Base-by-base conservation (phyloP, 129 eudicot species). In the Ambrosia trifida region DNA sequence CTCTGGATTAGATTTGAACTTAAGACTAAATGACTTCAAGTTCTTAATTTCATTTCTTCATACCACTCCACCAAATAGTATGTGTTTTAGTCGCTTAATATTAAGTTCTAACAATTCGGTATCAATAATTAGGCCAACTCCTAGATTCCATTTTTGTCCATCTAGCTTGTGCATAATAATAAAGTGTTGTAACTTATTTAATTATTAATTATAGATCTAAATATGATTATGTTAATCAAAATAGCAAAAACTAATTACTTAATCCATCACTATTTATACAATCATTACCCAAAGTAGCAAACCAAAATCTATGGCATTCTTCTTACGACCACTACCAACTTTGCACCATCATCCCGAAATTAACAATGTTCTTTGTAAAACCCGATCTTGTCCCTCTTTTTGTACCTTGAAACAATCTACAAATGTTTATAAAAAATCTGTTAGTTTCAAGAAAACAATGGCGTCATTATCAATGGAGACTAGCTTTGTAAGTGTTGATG, bases 381-480 rank as follows among this genome's bases (percentile, higher is more conserved):
- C 32, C 71, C 30, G 56, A 18, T 12, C 2, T 6, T 10, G 3
- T 68, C 61, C 75, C 30, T 9, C 45, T 69, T 58, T 69, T 60
- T 41, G 58, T 28, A 70, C 30, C 33, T 70, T 51, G 4, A 70
- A 70, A 50, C 38, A 38, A 40, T 52, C 72, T 70, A 11, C 72
- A 57, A 45, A 32, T 45, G 41, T 46, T 13, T 11, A 19, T 36
- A 19, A 28, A 33, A 63, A 51, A 12, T 51, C 76, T 50, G 3
- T 41, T 41, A 52, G 47, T 20, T 52, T 61, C 40, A 51, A 52
- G 19, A 62, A 43, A 51, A 44, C 47, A 8, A 62, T 70, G 40
- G 66, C 58, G 2, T 3, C 38, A 20, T 76, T 57, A 44, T 81
- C 78, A 11, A 59, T 8, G 57, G 78, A 61, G 24, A 75, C 66